Conservation (phyloP, 768 basidiomycete genomes). For the Tremella mesenterica region DNA sequence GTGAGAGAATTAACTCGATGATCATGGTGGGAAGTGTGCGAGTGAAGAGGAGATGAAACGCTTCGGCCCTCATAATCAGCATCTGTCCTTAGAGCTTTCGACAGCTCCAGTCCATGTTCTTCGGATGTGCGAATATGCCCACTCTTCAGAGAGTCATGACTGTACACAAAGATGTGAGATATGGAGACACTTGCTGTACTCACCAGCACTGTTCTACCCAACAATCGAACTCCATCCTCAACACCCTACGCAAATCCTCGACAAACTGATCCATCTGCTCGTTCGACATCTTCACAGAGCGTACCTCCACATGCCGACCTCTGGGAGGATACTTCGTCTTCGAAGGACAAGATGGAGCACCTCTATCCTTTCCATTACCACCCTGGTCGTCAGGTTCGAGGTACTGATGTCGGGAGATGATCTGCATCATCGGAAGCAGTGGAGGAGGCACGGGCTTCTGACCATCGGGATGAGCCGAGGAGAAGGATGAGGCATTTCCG, state of each 20-base stretch:
- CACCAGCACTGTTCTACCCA: constrained; percentile 46
- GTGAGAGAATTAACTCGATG: constrained; percentile 41
- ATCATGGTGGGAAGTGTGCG: constrained; percentile 37
- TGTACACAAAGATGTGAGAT: neutral
- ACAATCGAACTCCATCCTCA: constrained; percentile 41
- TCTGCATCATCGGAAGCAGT: constrained; percentile 27
- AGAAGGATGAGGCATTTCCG: constrained; percentile 3
- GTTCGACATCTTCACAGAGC: constrained; percentile 25
- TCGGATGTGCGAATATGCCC: neutral
- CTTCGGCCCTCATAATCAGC: constrained; percentile 34
- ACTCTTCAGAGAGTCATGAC: no score
- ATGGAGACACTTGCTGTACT: constrained; percentile 5
- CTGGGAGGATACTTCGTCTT: constrained; percentile 27
- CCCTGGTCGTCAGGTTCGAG: constrained; percentile 4
- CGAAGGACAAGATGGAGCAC: constrained; percentile 24
- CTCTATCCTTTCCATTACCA: neutral
- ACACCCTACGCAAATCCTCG: constrained; percentile 36
- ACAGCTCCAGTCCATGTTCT: no score
- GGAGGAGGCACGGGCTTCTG: constrained; percentile 39
- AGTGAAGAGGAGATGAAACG: constrained; percentile 43
- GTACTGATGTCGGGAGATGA: constrained; percentile 33
- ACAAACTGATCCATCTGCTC: constrained; percentile 41
- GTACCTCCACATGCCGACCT: constrained; percentile 25
- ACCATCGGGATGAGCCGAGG: constrained; percentile 25
- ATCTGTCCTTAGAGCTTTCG: neutral